Percentiles rank a stretch among this genome's conserved stretches.
Evolutionary conservation across 805 yeast species (phyloP).

Genomic region (Saturnispora kantuleensis): DNA sequence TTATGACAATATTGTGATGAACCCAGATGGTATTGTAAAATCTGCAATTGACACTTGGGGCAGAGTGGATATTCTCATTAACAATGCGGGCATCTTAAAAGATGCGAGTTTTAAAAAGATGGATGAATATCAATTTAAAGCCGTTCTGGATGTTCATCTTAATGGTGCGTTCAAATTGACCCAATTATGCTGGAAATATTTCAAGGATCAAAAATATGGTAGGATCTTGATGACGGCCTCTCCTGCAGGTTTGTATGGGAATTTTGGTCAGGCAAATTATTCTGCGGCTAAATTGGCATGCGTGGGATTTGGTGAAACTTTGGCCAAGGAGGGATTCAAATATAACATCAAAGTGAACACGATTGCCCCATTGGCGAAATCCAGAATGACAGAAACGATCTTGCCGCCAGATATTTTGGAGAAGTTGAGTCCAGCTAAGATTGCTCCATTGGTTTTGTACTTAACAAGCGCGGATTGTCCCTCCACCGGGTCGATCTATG

Average conservation of each 20-base stretch:
- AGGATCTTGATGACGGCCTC: conserved; percentile 89
- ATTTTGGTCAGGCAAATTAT: conserved; percentile 94
- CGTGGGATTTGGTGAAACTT: conserved; percentile 86
- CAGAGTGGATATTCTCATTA: conserved; percentile 76
- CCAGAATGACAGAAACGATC: conserved; percentile 90
- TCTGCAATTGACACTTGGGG: conserved; percentile 85
- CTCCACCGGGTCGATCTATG: conserved; percentile 70
- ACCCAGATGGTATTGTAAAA: conserved; percentile 76
- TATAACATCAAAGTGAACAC: conserved; percentile 77
- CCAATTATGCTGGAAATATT: conserved; percentile 85
- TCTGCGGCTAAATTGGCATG: conserved; percentile 87
- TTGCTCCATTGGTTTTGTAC: conserved; percentile 84
- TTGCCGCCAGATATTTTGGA: conserved; percentile 79
- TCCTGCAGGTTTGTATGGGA: conserved; percentile 95
- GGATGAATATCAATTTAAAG: conserved; percentile 68
- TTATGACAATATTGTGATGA: conserved; percentile 76
- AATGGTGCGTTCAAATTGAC: conserved; percentile 82
- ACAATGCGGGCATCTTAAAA: conserved; percentile 92
- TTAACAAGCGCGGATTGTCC: conserved; percentile 56
- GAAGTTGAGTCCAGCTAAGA: conserved; percentile 73
- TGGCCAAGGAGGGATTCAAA: conserved; percentile 87
- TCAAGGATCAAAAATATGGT: conserved; percentile 78
- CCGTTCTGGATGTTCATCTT: conserved; percentile 79
- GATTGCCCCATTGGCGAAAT: conserved; percentile 91
- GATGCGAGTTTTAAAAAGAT: conserved; percentile 83